A percentile compares a stretch with the other conserved stretches of the same genome.
These are phyloP conservation scores for Botryotinia convoluta DNA, from an alignment of 2,329 filamentous ascomycete genomes.

Conservation along the genomic window DNA sequence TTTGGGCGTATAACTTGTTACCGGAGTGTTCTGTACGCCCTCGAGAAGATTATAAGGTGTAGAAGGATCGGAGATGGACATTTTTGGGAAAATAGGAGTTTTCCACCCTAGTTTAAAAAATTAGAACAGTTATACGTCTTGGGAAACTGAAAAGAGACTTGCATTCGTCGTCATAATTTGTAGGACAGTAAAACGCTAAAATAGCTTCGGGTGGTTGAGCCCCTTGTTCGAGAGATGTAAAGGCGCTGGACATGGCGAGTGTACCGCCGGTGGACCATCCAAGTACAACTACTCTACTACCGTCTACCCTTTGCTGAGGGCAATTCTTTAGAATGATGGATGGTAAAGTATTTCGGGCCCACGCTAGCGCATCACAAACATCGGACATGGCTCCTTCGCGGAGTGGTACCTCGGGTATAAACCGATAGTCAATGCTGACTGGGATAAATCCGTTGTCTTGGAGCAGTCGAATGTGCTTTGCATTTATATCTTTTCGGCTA, in stretches of 20 bases:
- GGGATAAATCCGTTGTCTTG: conserved; percentile 43
- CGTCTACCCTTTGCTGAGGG: not conserved
- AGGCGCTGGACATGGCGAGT: conserved; percentile 46
- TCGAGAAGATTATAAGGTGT: not conserved
- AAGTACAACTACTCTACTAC: conserved; percentile 30
- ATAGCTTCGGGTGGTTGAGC: conserved; percentile 42
- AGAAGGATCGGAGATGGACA: not conserved
- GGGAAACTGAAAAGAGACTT: not conserved
- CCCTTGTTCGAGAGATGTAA: conserved; percentile 37
- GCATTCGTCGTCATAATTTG: not conserved
- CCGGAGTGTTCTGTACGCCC: not conserved
- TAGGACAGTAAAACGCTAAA: not conserved
- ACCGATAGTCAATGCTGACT: conserved; percentile 49
- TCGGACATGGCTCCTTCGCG: conserved; percentile 48
- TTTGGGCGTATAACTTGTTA: not conserved
- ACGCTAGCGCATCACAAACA: conserved; percentile 44
- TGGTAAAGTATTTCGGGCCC: conserved; percentile 25
- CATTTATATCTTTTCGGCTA: conserved; percentile 25
- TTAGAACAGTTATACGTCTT: not conserved
- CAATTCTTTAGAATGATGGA: not conserved
- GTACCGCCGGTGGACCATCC: conserved; percentile 51
- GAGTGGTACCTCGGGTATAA: conserved; percentile 50
- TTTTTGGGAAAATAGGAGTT: not conserved
- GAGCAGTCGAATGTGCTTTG: conserved; percentile 18
- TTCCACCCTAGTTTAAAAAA: not conserved